Conservation (phyloP, 2,329 filamentous ascomycete species). For the Tolypocladium ophioglossoides region DNA sequence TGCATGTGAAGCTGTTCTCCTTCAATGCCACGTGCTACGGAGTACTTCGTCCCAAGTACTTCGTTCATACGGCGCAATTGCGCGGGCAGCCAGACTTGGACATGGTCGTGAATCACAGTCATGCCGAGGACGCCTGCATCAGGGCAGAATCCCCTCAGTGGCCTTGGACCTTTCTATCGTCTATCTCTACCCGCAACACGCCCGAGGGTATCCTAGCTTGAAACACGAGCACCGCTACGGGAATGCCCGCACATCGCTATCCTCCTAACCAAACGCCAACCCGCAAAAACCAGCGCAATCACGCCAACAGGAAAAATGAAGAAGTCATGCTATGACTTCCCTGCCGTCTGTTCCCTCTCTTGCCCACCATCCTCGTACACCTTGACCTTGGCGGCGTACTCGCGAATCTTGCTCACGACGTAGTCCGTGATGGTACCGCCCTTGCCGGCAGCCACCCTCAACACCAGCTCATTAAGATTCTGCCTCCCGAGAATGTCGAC, state of each 20-base stretch:
- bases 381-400: constrained; percentile 76
- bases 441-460: constrained; percentile 75
- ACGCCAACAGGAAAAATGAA: not conserved
- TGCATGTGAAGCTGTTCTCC: not conserved
- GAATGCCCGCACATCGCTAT: not conserved
- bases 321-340: not conserved
- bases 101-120: not conserved
- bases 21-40: not conserved
- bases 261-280: not conserved
- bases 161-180: not conserved
- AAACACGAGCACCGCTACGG: not conserved
- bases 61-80: not conserved
- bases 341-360: constrained; percentile 1
- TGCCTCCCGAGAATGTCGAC: constrained; percentile 90
- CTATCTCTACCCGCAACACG: not conserved
- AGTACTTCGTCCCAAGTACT: too few species aligned
- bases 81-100: not conserved
- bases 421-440: constrained; percentile 70
- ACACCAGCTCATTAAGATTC: constrained; percentile 80
- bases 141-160: not conserved
- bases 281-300: not conserved
- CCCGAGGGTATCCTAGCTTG: not conserved
- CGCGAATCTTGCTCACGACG: constrained; percentile 68
- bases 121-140: not conserved
- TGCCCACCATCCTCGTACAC: constrained; percentile 56